Evolutionary conservation across 345 rosid species (phyloP).

Genomic region (Camelina neglecta): DNA sequence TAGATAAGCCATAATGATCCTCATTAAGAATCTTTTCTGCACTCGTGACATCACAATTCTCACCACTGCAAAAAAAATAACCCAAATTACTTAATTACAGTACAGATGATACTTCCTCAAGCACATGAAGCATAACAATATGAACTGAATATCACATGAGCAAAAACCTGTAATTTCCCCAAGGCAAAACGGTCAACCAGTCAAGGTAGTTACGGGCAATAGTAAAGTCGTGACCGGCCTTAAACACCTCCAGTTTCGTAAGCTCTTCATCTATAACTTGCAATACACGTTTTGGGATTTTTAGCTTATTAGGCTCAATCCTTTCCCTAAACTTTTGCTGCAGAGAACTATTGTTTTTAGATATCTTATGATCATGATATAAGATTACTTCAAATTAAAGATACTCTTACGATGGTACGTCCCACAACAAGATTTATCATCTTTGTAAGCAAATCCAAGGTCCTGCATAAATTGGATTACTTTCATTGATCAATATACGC

Average conservation of each 20-base stretch:
- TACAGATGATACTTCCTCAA: not conserved
- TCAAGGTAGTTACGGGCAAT: not conserved
- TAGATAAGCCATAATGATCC: not conserved
- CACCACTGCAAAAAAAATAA: not conserved
- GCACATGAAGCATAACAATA: not conserved
- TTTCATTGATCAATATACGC: not conserved
- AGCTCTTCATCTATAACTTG: not conserved
- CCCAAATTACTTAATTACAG: not conserved
- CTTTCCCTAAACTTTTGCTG: not conserved
- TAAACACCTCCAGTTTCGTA: not conserved
- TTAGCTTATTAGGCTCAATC: not conserved
- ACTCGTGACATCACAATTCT: too few relatives aligned
- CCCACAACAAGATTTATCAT: not conserved
- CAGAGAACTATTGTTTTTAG: not conserved
- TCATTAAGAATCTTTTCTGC: not conserved
- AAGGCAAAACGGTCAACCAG: not conserved
- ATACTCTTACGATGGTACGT: not conserved
- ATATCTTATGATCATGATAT: not conserved
- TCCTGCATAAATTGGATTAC: not conserved
- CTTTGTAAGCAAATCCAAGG: not conserved
- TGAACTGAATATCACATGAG: not conserved
- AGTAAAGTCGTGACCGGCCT: not conserved
- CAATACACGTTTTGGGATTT: not conserved
- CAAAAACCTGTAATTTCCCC: not conserved
- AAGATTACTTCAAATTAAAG: not conserved